Evolutionary conservation across 805 yeast species (phyloP), one percentile per base, ranked within the genome.

Genomic region (Candida nonsorbophila): DNA sequence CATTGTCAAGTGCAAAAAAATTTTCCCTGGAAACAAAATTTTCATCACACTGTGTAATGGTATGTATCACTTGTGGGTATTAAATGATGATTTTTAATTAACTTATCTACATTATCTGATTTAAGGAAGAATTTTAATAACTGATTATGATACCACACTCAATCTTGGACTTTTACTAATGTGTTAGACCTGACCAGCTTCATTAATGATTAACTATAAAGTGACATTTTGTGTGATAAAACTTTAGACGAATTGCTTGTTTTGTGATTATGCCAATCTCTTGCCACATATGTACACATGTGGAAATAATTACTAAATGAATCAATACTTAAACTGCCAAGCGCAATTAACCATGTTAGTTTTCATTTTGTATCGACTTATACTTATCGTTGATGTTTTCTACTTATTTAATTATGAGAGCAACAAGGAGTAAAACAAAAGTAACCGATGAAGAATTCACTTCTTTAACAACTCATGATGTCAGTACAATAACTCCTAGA

Each of bases 401-500:
- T 6, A 21, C 9, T 21, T n/a, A 7, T 21, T 21, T 21, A 8
- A n/a, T 8, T 12, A 6, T 21, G 8, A n/a, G 9, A 9, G 8
- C 10, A 10, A 18, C 7, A 18, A 7, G 7, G 20, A 21, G 11
- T 6, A 21, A 7, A 7, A 7, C 11, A 21, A 7, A 21, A n/a
- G 11, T 21, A 21, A 6, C 7, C 7, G 11, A 22, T 25, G 30
- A 18, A 18, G 20, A 7, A 18, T 7, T 3, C 33, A 37, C 14
- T 28, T 27, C 6, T 24, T 22, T 12, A 37, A 37, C 21, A 33
- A 22, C 13, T 28, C 30, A 27, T 28, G 33, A 19, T 28, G 38
- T 6, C 24, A 28, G 14, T 23, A 33, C 15, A 33, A 37, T 19
- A 37, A 36, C 28, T 24, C 33, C 25, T n/a, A 44, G 62, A 29